A percentile compares a stretch with the other conserved stretches of the same genome.
phyloP scores from a whole-genome alignment of 179 eudicot species.

The Drosera spatulata region DNA sequence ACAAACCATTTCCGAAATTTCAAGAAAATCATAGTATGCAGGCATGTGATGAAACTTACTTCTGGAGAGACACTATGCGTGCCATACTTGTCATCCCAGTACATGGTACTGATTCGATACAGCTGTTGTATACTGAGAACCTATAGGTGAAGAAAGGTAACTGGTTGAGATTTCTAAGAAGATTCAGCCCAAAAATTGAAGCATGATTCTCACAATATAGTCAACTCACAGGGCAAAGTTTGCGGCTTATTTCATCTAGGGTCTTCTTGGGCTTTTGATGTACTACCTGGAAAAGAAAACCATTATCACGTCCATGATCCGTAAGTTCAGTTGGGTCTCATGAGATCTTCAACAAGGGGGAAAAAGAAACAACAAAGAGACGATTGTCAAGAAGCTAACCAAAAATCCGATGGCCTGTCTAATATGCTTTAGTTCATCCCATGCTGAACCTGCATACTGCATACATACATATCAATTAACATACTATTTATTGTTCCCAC shows the following conservation, averaged over 20 bases:
- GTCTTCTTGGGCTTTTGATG: slow-evolving; percentile 25
- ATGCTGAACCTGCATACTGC: slow-evolving; percentile 60
- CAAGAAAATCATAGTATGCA: background rate
- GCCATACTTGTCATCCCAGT: slow-evolving; percentile 60
- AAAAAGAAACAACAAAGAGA: background rate
- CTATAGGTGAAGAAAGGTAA: slow-evolving; percentile 15
- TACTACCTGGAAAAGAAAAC: slow-evolving; percentile 22
- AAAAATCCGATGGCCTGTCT: slow-evolving; percentile 57
- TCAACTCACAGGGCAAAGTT: slow-evolving; percentile 42
- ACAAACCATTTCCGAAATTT: too few relatives aligned
- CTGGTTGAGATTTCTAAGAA: slow-evolving; percentile 5
- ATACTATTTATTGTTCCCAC: background rate
- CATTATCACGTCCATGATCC: background rate
- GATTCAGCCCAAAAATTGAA: background rate
- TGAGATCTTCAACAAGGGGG: background rate
- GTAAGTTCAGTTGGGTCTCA: background rate
- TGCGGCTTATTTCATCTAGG: slow-evolving; percentile 33
- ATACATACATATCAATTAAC: slow-evolving; percentile 2
- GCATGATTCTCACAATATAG: background rate
- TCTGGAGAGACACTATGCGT: slow-evolving; percentile 59
- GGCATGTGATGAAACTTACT: slow-evolving; percentile 39
- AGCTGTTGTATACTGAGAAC: slow-evolving; percentile 85
- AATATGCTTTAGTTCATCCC: slow-evolving; percentile 71
- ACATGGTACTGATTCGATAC: slow-evolving; percentile 93
- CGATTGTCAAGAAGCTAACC: slow-evolving; percentile 13